Evolutionary conservation across 2,329 filamentous ascomycete species (phyloP), one percentile per base, ranked within the genome.

Genomic region (Monosporascus sp.): DNA sequence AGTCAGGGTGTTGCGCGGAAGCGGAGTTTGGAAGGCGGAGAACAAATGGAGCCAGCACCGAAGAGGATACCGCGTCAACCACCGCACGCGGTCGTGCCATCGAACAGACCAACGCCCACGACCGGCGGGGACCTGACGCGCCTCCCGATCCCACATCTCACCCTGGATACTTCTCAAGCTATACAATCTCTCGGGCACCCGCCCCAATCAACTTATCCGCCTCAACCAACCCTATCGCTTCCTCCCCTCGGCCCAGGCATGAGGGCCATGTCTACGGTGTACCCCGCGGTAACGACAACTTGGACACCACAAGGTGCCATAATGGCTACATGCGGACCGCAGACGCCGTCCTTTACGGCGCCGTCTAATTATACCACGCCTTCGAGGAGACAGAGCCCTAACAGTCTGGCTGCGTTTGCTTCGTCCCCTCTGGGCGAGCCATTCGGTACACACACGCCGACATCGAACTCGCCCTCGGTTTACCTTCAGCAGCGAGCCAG

Each of bases 401-500:
- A 76, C 40, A 76, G 73, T 46, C 63, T 78, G 3, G 75, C 75
- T 0, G 71, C 77, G 7, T 86, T 85, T 37, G 77, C 78, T 0
- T 93, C 89, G 1, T 91, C 90, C 1, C 84, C 84, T 0, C 69
- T 87, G n/a, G 80, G 79, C n/a, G 82, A 85, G 17, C 78, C 82
- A 22, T 88, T 81, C 51, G 75, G 74, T 7, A 74, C 78, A 45
- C 80, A 84, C 50, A 82, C 85, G 8, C 86, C 87, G 6, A 82
- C 84, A 45, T 87, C 89, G 35, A 81, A 94, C 58, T 97, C 94
- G 35, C 93, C 93, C 1, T 92, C 89, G 11, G 84, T 90, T 64
- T 95, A 95, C 71, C 78, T 97, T 38, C 88, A 89, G 65, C 90
- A 96, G 68, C 84, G 94, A 53, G 86, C 89, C 58, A 97, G 93